phyloP scores from a whole-genome alignment of 2,329 filamentous ascomycete species.

The Penicillium sp. region DNA sequence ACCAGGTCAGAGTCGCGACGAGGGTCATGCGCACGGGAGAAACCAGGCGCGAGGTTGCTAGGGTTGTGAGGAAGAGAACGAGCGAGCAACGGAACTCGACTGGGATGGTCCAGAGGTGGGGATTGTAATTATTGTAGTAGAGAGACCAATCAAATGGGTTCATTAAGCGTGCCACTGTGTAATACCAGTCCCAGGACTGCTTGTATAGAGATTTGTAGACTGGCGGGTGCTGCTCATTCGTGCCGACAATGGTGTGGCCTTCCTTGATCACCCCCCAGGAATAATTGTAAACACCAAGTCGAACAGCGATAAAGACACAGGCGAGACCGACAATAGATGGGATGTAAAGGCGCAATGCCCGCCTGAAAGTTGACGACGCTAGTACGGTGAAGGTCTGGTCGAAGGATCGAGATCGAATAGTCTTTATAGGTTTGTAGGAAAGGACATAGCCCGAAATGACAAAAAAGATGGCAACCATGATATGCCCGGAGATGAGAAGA shows the following conservation, averaged over 20 bases:
- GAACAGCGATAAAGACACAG: constrained; percentile 43
- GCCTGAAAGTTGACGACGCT: constrained; percentile 46
- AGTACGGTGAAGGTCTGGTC: constrained; percentile 42
- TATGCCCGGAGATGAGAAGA: constrained; percentile 46
- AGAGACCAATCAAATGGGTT: constrained; percentile 41
- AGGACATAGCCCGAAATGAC: constrained; percentile 51
- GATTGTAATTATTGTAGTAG: constrained; percentile 47
- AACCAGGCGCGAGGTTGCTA: constrained; percentile 40
- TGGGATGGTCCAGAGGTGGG: constrained; percentile 50
- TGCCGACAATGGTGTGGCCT: constrained; percentile 40
- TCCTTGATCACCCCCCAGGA: constrained; percentile 36
- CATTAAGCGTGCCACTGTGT: constrained; percentile 34
- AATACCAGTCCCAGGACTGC: constrained; percentile 40
- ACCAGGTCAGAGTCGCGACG: constrained; percentile 35
- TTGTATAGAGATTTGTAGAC: constrained; percentile 31
- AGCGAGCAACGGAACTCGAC: constrained; percentile 48
- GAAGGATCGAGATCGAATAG: constrained; percentile 38
- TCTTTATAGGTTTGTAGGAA: constrained; percentile 43
- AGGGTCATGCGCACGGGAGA: constrained; percentile 34
- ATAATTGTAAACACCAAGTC: constrained; percentile 43
- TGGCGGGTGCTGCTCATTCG: constrained; percentile 46
- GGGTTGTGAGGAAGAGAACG: constrained; percentile 43
- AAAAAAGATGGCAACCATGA: constrained; percentile 52
- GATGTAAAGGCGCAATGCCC: constrained; percentile 44
- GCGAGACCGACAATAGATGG: constrained; percentile 42